Percentiles rank a stretch among this genome's conserved stretches.
These are phyloP conservation scores for Colletotrichum destructivum DNA, from an alignment of 2,329 filamentous ascomycete genomes.

Conservation along the genomic window DNA sequence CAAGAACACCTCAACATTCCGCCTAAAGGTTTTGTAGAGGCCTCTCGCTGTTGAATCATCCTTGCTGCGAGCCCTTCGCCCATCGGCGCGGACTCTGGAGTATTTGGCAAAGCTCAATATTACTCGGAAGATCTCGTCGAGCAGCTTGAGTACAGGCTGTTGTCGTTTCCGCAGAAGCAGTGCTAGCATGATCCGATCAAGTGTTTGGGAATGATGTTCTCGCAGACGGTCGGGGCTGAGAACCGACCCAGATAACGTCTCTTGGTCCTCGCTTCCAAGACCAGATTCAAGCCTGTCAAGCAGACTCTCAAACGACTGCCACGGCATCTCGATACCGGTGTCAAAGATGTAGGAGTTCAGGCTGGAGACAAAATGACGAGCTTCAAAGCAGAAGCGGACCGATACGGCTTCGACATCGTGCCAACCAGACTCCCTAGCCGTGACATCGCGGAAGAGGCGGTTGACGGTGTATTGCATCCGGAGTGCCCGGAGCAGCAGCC, in stretches of 20 bases:
- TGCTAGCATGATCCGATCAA: slow-evolving; percentile 82
- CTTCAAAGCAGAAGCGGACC: slow-evolving; percentile 79
- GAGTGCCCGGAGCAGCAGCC: slow-evolving; percentile 80
- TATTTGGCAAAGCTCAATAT: slow-evolving; percentile 80
- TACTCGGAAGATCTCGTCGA: slow-evolving; percentile 82
- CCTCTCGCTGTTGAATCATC: slow-evolving; percentile 50
- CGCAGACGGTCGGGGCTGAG: slow-evolving; percentile 77
- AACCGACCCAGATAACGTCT: slow-evolving; percentile 58
- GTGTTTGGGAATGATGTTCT: slow-evolving; percentile 78
- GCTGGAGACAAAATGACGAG: slow-evolving; percentile 83
- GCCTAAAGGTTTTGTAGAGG: slow-evolving; percentile 77
- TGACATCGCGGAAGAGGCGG: slow-evolving; percentile 73
- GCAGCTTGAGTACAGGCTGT: slow-evolving; percentile 77
- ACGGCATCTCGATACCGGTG: slow-evolving; percentile 80
- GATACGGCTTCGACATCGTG: slow-evolving; percentile 54
- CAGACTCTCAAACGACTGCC: slow-evolving; percentile 78
- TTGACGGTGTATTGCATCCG: slow-evolving; percentile 85
- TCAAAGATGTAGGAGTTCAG: slow-evolving; percentile 86
- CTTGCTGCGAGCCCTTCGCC: slow-evolving; percentile 50
- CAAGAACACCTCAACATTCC: slow-evolving; percentile 82
- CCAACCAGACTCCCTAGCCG: slow-evolving; percentile 54
- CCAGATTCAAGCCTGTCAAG: slow-evolving; percentile 74
- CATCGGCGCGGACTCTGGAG: slow-evolving; percentile 57
- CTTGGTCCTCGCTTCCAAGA: slow-evolving; percentile 61
- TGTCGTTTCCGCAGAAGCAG: slow-evolving; percentile 83